phyloP scores from a whole-genome alignment of 2,329 filamentous ascomycete genomes.

The Colletotrichum incanum region DNA sequence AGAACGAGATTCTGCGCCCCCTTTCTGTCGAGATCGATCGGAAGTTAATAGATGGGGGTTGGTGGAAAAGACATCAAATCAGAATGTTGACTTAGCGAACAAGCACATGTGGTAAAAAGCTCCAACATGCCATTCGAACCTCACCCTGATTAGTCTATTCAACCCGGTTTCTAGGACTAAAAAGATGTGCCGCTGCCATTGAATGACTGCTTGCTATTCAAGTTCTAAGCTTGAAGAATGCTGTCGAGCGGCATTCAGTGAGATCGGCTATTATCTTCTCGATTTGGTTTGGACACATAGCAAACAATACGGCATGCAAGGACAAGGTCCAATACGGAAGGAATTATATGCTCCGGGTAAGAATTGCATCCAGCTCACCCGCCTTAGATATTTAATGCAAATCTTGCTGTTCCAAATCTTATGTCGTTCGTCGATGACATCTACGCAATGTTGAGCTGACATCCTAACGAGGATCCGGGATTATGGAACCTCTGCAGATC shows the following conservation, averaged over 20 bases:
- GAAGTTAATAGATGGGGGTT: background rate
- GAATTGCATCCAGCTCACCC: background rate
- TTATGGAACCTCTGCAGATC: slow-evolving; percentile 8
- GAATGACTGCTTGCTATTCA: too few species aligned
- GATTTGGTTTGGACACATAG: background rate
- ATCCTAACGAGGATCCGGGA: background rate
- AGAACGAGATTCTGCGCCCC: background rate
- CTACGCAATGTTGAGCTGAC: slow-evolving; percentile 5
- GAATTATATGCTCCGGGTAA: background rate
- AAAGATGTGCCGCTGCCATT: too few species aligned
- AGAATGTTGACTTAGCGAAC: too few species aligned
- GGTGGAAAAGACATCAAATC: background rate
- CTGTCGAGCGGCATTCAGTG: background rate
- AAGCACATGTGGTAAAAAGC: background rate
- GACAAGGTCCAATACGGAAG: background rate
- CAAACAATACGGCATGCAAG: background rate
- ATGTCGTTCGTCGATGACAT: slow-evolving; percentile 24
- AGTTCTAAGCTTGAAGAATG: too few species aligned
- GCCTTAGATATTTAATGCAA: background rate
- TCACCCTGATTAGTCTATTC: background rate
- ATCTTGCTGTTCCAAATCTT: slow-evolving; percentile 10
- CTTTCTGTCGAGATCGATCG: background rate
- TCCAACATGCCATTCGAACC: background rate
- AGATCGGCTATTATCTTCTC: background rate
- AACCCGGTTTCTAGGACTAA: too few species aligned